Percentiles rank a stretch among this genome's conserved stretches.
These are phyloP conservation scores for Lentinus brumalis DNA, from an alignment of 768 basidiomycete genomes.

Conservation along the genomic window DNA sequence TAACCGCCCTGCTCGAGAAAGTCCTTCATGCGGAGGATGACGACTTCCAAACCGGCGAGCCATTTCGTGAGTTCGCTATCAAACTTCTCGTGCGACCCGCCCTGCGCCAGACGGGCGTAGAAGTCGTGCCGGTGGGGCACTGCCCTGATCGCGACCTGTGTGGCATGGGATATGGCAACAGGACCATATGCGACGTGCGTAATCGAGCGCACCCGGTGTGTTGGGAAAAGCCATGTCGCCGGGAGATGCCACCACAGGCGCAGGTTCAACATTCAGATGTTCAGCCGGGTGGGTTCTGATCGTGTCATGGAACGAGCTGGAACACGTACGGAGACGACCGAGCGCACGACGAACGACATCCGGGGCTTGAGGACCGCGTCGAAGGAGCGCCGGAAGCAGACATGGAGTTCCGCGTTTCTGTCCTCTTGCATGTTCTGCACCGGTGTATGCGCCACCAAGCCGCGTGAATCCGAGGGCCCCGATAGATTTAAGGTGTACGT, in stretches of 20 bases:
- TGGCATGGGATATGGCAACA: too few species aligned
- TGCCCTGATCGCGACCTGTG: conserved; percentile 45
- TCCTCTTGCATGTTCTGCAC: conserved; percentile 62
- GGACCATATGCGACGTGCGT: neutral
- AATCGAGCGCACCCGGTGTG: too few species aligned
- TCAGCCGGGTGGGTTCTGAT: neutral
- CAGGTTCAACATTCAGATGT: neutral
- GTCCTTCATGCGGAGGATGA: conserved; percentile 49
- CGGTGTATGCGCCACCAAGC: neutral
- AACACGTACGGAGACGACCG: conserved; percentile 56
- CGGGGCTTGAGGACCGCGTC: conserved; percentile 68
- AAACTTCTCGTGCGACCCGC: conserved; percentile 56
- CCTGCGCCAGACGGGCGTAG: conserved; percentile 61
- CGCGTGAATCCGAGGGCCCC: neutral
- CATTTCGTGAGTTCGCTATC: conserved; percentile 57
- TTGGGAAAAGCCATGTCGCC: too few species aligned
- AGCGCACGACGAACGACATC: conserved; percentile 67
- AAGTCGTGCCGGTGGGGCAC: conserved; percentile 66
- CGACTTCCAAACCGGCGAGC: conserved; percentile 57
- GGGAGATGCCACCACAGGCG: too few species aligned
- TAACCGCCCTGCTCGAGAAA: conserved; percentile 62
- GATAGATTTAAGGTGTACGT: neutral
- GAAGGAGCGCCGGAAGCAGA: conserved; percentile 73
- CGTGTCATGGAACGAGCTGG: neutral
- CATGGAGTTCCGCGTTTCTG: conserved; percentile 52